Percentiles rank a stretch among this genome's conserved stretches.
Conservation (phyloP, 2,329 filamentous ascomycete genomes). For the Fusarium graminum region DNA sequence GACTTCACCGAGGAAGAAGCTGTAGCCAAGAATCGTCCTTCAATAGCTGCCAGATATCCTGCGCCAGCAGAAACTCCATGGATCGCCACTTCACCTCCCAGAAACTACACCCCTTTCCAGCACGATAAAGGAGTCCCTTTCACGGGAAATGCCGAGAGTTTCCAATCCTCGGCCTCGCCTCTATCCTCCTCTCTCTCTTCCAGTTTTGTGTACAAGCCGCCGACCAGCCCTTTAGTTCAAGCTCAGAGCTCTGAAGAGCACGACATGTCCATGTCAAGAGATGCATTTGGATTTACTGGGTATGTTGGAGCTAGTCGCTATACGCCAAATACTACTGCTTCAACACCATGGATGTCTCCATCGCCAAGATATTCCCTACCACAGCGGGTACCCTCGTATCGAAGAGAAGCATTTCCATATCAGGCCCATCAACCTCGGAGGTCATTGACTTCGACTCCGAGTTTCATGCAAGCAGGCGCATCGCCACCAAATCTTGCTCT, state of each 20-base stretch:
- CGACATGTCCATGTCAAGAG: constrained; percentile 68
- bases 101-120: constrained; percentile 63
- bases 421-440: constrained; percentile 84
- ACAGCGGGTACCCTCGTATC: constrained; percentile 54
- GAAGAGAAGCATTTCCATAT: constrained; percentile 75
- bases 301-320: constrained; percentile 69
- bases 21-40: constrained; percentile 26
- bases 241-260: constrained; percentile 85
- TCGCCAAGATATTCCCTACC: constrained; percentile 51
- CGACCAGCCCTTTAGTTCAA: constrained; percentile 92
- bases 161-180: constrained; percentile 67
- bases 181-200: constrained; percentile 80
- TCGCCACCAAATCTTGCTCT: constrained; percentile 66
- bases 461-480: constrained; percentile 53
- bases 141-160: constrained; percentile 54
- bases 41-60: constrained; percentile 35
- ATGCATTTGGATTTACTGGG: constrained; percentile 63
- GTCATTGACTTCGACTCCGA: constrained; percentile 74
- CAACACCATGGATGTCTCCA: constrained; percentile 59
- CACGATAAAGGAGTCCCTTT: constrained; percentile 55
- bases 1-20: constrained; percentile 68
- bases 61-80: constrained; percentile 55
- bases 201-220: constrained; percentile 86
- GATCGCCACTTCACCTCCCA: constrained; percentile 69
- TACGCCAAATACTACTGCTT: constrained; percentile 75